phyloP scores from a whole-genome alignment of 768 basidiomycete species.

The Mycena sanguinolenta region DNA sequence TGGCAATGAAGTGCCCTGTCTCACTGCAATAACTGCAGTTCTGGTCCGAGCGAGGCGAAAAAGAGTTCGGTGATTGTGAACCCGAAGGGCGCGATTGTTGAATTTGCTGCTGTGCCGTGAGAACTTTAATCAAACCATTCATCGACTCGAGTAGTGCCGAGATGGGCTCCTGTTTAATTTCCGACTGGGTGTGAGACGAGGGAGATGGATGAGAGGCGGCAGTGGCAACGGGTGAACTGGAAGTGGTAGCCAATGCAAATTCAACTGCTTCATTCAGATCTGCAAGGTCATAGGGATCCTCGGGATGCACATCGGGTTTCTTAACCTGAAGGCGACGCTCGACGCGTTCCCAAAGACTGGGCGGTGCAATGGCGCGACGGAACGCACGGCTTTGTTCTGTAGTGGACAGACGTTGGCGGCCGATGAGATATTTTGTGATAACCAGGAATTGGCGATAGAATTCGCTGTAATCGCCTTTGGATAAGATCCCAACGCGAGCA shows the following conservation, averaged over 20 bases:
- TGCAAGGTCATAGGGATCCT: too few species aligned
- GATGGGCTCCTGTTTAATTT: slow-evolving; percentile 22
- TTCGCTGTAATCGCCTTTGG: slow-evolving; percentile 25
- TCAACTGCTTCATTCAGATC: slow-evolving; percentile 33
- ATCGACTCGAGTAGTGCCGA: slow-evolving; percentile 16
- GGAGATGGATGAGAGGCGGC: not conserved
- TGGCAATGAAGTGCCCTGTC: slow-evolving; percentile 37
- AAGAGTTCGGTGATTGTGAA: not conserved
- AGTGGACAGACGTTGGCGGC: slow-evolving; percentile 21
- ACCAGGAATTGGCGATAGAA: slow-evolving; percentile 41
- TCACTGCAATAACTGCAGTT: slow-evolving; percentile 39
- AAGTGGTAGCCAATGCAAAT: slow-evolving; percentile 35
- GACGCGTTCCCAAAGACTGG: slow-evolving; percentile 5
- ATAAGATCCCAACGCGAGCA: slow-evolving; percentile 22
- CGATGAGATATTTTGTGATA: slow-evolving; percentile 37
- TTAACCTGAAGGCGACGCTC: slow-evolving; percentile 33
- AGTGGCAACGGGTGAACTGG: not conserved
- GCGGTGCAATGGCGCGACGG: slow-evolving; percentile 28
- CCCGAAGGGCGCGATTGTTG: not conserved
- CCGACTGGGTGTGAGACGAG: not conserved
- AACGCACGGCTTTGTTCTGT: slow-evolving; percentile 40
- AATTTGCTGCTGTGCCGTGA: slow-evolving; percentile 13
- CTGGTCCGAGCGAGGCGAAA: not conserved
- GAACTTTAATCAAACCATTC: slow-evolving; percentile 21
- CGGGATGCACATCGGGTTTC: not conserved